Evolutionary conservation across 106 monocot species (phyloP).

Genomic region (Xerophyta viscosa): DNA sequence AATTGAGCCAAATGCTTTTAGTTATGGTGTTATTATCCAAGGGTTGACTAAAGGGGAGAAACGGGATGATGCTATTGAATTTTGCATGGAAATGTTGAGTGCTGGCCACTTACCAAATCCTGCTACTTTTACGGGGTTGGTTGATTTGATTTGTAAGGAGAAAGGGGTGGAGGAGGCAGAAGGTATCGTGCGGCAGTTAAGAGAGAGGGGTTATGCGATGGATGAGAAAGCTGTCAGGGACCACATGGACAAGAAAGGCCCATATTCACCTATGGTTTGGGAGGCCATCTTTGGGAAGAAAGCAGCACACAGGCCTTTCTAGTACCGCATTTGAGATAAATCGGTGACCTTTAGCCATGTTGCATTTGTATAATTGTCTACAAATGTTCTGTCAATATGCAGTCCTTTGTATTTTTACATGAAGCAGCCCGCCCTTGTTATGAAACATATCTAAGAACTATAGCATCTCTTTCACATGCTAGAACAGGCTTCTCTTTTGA

Average conservation of each 20-base stretch:
- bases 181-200: slow-evolving; percentile 41
- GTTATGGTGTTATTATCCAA: slow-evolving; percentile 58
- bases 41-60: slow-evolving; percentile 60
- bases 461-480: too few species aligned
- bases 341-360: neutral
- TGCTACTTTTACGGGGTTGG: slow-evolving; percentile 47
- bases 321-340: neutral
- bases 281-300: slow-evolving; percentile 87
- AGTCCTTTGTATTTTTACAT: too few species aligned
- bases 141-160: slow-evolving; percentile 47
- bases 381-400: too few species aligned
- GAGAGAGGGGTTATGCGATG: slow-evolving; percentile 55
- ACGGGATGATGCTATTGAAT: slow-evolving; percentile 62
- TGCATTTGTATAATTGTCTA: too few species aligned
- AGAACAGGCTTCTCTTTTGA: too few species aligned
- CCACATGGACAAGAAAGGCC: slow-evolving; percentile 91
- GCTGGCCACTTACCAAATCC: slow-evolving; percentile 56
- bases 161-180: slow-evolving; percentile 70
- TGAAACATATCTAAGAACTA: too few species aligned
- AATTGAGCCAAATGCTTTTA: slow-evolving; percentile 79
- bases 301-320: slow-evolving; percentile 18
- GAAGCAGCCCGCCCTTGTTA: too few species aligned
- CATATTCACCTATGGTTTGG: slow-evolving; percentile 55
- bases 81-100: slow-evolving; percentile 76
- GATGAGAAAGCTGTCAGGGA: slow-evolving; percentile 87